Evolutionary conservation across 1,284 basidiomycete species (phyloP).

Genomic region (Golubevia sp.): DNA sequence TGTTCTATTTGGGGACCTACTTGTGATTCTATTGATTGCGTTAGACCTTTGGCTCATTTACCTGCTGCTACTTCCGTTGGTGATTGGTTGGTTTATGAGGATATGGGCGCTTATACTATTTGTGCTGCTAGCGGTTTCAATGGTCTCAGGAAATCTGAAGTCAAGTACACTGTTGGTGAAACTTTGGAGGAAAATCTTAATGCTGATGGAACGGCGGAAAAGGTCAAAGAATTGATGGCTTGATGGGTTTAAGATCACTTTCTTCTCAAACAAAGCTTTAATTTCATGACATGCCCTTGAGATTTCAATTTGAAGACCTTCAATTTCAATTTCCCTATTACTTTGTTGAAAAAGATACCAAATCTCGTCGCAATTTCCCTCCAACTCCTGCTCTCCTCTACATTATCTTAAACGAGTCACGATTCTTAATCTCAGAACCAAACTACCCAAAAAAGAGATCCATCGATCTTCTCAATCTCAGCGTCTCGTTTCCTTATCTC

Average conservation of each 20-base stretch:
- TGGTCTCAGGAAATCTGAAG: conserved; percentile 65
- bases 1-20: conserved; percentile 69
- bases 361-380: no score
- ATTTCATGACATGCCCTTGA: no score
- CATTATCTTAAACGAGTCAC: no score
- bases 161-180: conserved; percentile 63
- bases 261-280: no score
- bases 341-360: no score
- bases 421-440: no score
- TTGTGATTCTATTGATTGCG: conserved; percentile 84
- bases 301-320: no score
- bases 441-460: no score
- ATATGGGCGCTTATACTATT: conserved; percentile 92
- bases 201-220: neutral
- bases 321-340: no score
- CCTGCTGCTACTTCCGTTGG: conserved; percentile 64
- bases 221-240: neutral
- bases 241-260: neutral
- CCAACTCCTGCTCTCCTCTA: no score
- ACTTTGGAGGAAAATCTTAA: neutral
- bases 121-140: conserved; percentile 89
- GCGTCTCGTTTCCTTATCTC: no score
- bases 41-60: conserved; percentile 39
- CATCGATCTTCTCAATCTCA: no score
- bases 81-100: conserved; percentile 87